A percentile compares a stretch with the other conserved stretches of the same genome.
These are phyloP conservation scores for Penicillium brasilianum DNA, from an alignment of 2,329 filamentous ascomycete genomes.

Conservation along the genomic window DNA sequence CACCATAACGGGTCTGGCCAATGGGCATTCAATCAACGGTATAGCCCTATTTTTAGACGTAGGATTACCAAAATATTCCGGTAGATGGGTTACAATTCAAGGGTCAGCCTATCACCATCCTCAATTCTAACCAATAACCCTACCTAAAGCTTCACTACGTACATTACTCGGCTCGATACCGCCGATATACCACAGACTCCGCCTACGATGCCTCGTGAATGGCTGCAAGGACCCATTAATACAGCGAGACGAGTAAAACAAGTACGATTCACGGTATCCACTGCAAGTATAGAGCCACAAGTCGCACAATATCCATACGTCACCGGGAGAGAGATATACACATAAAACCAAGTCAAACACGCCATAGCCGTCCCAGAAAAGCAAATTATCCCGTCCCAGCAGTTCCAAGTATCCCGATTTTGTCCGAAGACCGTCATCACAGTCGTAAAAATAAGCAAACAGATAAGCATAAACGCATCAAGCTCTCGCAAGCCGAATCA, in stretches of 20 bases:
- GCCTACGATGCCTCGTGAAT: not conserved
- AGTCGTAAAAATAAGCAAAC: conserved; percentile 29
- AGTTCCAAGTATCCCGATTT: conserved; percentile 24
- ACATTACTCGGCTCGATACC: conserved; percentile 5
- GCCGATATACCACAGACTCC: not conserved
- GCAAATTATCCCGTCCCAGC: conserved; percentile 21
- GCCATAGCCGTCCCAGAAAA: conserved; percentile 23
- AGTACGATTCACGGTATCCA: conserved; percentile 19
- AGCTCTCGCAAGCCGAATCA: conserved; percentile 17
- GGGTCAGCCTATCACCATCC: conserved; percentile 4
- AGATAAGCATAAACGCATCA: conserved; percentile 8
- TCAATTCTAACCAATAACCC: not conserved
- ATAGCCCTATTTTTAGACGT: conserved; percentile 7
- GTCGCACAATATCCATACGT: conserved; percentile 8
- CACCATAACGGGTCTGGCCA: not conserved
- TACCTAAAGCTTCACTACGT: conserved; percentile 6
- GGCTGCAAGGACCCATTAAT: conserved; percentile 3
- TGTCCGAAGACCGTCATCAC: conserved; percentile 24
- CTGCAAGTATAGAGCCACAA: conserved; percentile 6
- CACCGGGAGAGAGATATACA: conserved; percentile 25
- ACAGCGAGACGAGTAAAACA: conserved; percentile 18
- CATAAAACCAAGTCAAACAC: conserved; percentile 24
- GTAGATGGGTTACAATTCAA: not conserved
- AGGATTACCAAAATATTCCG: not conserved
- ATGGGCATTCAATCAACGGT: not conserved